phyloP scores from a whole-genome alignment of 1,284 basidiomycete species.

The Leccinum cinnamomeum region DNA sequence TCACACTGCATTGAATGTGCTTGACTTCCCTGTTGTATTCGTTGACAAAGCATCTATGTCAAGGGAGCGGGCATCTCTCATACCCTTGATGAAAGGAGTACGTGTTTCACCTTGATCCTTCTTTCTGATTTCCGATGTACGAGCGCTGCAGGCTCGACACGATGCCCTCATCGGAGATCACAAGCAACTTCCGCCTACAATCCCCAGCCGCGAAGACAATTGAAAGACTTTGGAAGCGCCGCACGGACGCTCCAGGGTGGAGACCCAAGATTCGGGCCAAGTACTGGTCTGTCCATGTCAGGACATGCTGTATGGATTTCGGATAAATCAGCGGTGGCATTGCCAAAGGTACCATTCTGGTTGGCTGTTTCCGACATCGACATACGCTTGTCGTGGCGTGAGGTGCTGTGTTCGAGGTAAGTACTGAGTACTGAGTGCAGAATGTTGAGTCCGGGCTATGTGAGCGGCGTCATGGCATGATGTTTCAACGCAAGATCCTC shows the following conservation, averaged over 20 bases:
- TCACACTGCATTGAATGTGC: constrained; percentile 52
- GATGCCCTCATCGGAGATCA: constrained; percentile 93
- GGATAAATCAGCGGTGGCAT: too few relatives aligned
- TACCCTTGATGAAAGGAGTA: constrained; percentile 89
- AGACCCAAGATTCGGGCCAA: too few relatives aligned
- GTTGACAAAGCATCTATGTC: constrained; percentile 96
- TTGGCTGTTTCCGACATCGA: neutral
- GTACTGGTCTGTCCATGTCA: too few relatives aligned
- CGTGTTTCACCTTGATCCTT: constrained; percentile 34
- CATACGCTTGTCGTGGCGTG: neutral
- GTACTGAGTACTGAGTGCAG: neutral
- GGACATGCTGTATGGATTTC: too few relatives aligned
- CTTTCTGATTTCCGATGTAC: constrained; percentile 15
- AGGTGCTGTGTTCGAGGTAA: neutral
- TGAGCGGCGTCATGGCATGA: too few relatives aligned
- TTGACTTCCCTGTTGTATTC: constrained; percentile 93
- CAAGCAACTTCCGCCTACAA: constrained; percentile 93
- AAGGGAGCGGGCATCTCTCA: constrained; percentile 85
- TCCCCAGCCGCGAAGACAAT: constrained; percentile 62
- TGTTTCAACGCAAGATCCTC: too few relatives aligned
- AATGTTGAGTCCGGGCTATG: too few relatives aligned
- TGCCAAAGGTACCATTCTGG: too few relatives aligned
- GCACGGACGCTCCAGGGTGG: too few relatives aligned
- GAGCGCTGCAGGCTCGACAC: constrained; percentile 62
- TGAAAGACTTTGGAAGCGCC: constrained; percentile 54